Evolutionary conservation across 257 asterid genomes (phyloP), one percentile per base, ranked within the genome.

Genomic region (Verbascum thapsus): DNA sequence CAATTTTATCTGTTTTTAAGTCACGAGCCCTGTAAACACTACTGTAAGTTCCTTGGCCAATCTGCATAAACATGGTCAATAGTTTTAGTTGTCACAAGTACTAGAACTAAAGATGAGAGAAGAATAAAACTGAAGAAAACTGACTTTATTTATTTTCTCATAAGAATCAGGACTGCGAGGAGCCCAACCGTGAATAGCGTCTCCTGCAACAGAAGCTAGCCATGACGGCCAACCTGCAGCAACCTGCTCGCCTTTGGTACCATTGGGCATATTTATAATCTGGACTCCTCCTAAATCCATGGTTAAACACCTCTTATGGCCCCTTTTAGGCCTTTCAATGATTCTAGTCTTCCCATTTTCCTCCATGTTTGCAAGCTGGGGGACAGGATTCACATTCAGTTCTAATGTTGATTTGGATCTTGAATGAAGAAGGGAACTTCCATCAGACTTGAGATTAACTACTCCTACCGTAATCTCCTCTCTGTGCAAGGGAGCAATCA

Each of bases 21-120:
- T 63, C 69, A 0, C 69, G 69, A 18, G 69, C 69, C 44, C 30
- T 63, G 69, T 63, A 50, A 1, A 63, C 69, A 63, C 69, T 63
- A 15, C 59, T 63, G 51, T 63, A 63, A 9, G 69, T 63, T 51
- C 69, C 69, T 52, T 63, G 59, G 38, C 69, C 69, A 49, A 63
- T 63, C 67, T 61, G 54, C 53, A 60, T 23, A 45, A 10, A 45
- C 3, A 11, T 8, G n/a, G n/a, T 16, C 2, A 23, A 48, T 10
- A 0, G 7, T 48, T 26, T 26, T 26, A n/a, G n/a, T n/a, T n/a
- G n/a, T n/a, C n/a, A n/a, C n/a, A n/a, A n/a, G n/a, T 26, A 26
- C n/a, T 26, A 55, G 61, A 55, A 23, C 43, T 53, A 32, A 32
- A 23, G 32, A 53, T 30, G 3, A 54, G 17, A 18, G 10, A 53